Evolutionary conservation across 1,284 basidiomycete genomes (phyloP).

Genomic region (Fomitopsis palustris): DNA sequence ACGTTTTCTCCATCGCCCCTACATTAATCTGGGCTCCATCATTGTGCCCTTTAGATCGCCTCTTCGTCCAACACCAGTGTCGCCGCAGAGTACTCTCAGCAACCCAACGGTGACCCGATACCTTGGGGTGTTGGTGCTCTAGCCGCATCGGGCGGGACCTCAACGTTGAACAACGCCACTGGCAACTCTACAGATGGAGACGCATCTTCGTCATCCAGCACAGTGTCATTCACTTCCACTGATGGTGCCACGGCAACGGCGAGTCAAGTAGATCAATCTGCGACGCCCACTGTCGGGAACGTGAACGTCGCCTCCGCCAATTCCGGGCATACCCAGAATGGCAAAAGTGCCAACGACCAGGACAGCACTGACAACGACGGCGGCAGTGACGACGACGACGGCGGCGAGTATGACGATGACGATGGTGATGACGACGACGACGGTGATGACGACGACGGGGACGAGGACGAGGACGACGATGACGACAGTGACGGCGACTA

Average conservation of each 20-base stretch:
- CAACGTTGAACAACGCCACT: neutral
- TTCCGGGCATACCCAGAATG: neutral
- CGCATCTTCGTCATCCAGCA: neutral
- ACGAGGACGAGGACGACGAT: neutral
- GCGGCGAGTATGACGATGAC: neutral
- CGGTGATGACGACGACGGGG: slow-evolving; percentile 3
- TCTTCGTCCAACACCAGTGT: slow-evolving; percentile 25
- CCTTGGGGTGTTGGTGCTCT: slow-evolving; percentile 30
- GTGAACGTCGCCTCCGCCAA: neutral
- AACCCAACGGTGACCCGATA: slow-evolving; percentile 31
- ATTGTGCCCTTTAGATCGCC: slow-evolving; percentile 23
- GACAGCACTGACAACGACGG: neutral
- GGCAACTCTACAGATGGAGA: neutral
- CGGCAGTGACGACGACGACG: neutral
- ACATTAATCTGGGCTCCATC: neutral
- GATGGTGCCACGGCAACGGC: neutral
- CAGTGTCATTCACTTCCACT: neutral
- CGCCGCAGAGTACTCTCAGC: slow-evolving; percentile 26
- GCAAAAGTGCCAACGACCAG: neutral
- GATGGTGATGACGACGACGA: slow-evolving; percentile 6
- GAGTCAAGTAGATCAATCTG: neutral
- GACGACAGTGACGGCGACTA: neutral
- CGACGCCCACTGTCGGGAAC: neutral
- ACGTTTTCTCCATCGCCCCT: neutral
- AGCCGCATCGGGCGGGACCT: neutral